These are phyloP conservation scores for Paecilomyces niveus DNA, from an alignment of 2,329 filamentous ascomycete genomes.

Conservation along the genomic window DNA sequence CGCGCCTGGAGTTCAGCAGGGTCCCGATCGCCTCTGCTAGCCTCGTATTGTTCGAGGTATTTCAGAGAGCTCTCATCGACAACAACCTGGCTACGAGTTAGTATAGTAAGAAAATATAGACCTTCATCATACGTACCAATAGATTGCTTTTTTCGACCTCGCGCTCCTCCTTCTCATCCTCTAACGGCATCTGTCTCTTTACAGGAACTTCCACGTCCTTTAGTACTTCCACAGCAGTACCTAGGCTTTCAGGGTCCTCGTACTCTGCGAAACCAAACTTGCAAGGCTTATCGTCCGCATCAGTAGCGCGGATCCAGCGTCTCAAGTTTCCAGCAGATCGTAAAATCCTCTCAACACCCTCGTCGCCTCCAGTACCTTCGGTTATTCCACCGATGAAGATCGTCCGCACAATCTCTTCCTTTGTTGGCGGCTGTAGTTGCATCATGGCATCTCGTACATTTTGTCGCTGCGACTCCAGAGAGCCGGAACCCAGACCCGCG, in stretches of 20 bases:
- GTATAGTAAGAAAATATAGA: constrained; percentile 4
- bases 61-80: constrained; percentile 77
- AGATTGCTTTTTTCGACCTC: constrained; percentile 63
- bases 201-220: constrained; percentile 74
- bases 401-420: constrained; percentile 85
- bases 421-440: constrained; percentile 70
- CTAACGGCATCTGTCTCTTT: constrained; percentile 57
- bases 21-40: constrained; percentile 57
- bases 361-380: constrained; percentile 67
- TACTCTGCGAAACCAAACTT: constrained; percentile 95
- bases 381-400: constrained; percentile 86
- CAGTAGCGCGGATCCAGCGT: constrained; percentile 74
- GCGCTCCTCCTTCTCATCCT: constrained; percentile 37
- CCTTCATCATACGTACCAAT: constrained; percentile 42
- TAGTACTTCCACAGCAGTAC: constrained; percentile 76
- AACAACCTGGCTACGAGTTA: constrained; percentile 42
- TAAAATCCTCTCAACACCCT: constrained; percentile 71
- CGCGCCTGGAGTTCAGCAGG: constrained; percentile 57
- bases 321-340: constrained; percentile 69
- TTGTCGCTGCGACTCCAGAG: constrained; percentile 60
- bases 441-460: constrained; percentile 62
- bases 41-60: constrained; percentile 77
- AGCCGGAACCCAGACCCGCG: constrained; percentile 53
- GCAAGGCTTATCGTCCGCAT: constrained; percentile 73
- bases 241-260: constrained; percentile 82